phyloP scores from a whole-genome alignment of 208 protist genomes.

The Wallacemonas sp. region DNA sequence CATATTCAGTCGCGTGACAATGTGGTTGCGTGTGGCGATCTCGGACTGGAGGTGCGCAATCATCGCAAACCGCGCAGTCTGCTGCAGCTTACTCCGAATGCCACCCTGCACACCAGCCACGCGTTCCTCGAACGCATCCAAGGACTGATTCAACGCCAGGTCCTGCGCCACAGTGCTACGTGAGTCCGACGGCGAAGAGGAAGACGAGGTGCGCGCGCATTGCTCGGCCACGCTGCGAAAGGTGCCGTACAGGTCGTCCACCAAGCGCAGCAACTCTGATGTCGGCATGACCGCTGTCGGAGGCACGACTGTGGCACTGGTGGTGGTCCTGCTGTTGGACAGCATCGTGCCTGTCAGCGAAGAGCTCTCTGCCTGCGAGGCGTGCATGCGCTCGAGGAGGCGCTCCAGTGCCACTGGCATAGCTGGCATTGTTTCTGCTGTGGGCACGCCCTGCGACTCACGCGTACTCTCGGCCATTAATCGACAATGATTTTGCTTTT shows the following conservation, averaged over 20 bases:
- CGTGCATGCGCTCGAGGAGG: constrained; percentile 4
- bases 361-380: background rate
- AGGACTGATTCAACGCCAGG: background rate
- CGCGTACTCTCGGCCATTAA: no score
- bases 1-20: constrained; percentile 1
- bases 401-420: background rate
- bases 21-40: constrained; percentile 12
- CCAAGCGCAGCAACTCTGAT: constrained; percentile 30
- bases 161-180: no score
- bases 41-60: constrained; percentile 52
- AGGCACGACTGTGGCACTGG: background rate
- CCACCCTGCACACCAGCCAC: constrained; percentile 55
- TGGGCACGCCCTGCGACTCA: no score
- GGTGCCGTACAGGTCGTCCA: constrained; percentile 30
- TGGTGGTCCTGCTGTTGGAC: background rate
- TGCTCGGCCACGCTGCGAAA: constrained; percentile 37
- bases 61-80: constrained; percentile 55
- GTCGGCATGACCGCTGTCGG: constrained; percentile 19
- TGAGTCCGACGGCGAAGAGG: background rate
- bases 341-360: background rate
- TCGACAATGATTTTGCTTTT: no score
- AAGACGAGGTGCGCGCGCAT: constrained; percentile 3
- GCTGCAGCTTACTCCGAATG: constrained; percentile 64
- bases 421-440: background rate
- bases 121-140: constrained; percentile 4